Conservation (phyloP, 306 rosid species). For the Inga laurina region DNA sequence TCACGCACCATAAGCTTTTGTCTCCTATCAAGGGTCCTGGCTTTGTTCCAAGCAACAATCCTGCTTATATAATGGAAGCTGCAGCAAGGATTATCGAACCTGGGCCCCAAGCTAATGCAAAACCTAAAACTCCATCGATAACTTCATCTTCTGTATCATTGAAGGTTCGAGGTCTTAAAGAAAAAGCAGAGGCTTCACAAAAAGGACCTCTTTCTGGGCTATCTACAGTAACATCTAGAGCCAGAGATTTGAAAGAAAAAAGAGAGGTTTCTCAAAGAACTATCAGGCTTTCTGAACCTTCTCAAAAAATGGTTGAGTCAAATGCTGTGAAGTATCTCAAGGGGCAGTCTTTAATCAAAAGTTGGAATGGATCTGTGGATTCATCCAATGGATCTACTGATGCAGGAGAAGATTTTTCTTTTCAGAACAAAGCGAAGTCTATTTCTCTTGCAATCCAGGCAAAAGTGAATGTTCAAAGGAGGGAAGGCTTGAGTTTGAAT, state of each 20-base stretch:
- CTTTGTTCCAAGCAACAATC: slow-evolving; percentile 73
- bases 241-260: slow-evolving; percentile 60
- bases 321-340: slow-evolving; percentile 75
- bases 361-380: slow-evolving; percentile 87
- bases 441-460: slow-evolving; percentile 97
- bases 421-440: slow-evolving; percentile 67
- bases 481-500: slow-evolving; percentile 73
- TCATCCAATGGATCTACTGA: slow-evolving; percentile 48
- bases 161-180: slow-evolving; percentile 78
- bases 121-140: slow-evolving; percentile 51
- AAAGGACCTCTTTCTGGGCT: slow-evolving; percentile 53
- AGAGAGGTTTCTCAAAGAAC: slow-evolving; percentile 58
- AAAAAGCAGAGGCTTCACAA: slow-evolving; percentile 70
- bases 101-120: slow-evolving; percentile 57
- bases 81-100: slow-evolving; percentile 90
- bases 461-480: slow-evolving; percentile 89
- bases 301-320: slow-evolving; percentile 65
- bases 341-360: slow-evolving; percentile 84
- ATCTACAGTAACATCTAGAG: slow-evolving; percentile 57
- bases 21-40: slow-evolving; percentile 88
- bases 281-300: slow-evolving; percentile 51
- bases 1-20: slow-evolving; percentile 88
- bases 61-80: slow-evolving; percentile 95
- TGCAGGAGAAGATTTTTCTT: slow-evolving; percentile 53
- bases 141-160: slow-evolving; percentile 65